Conservation (phyloP, 495 filamentous ascomycete genomes). For the Hyaloscypha hepaticicola region DNA sequence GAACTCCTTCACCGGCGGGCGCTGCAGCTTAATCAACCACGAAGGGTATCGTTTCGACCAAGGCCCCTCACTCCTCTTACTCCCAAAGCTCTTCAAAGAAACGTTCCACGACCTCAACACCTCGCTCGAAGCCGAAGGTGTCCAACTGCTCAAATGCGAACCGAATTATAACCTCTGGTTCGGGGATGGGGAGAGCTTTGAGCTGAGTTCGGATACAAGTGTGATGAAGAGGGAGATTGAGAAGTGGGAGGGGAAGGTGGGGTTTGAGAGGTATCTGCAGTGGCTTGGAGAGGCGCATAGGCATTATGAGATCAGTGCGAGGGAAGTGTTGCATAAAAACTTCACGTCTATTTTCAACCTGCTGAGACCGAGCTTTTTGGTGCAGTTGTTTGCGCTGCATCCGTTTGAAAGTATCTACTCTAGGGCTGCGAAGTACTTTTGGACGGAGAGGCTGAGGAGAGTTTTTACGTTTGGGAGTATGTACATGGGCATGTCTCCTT, state of each 20-base stretch:
- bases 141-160: slow-evolving; percentile 63
- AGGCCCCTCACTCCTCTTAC: slow-evolving; percentile 66
- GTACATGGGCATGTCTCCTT: slow-evolving; percentile 77
- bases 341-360: slow-evolving; percentile 57
- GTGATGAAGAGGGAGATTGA: slow-evolving; percentile 67
- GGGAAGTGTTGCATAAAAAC: slow-evolving; percentile 60
- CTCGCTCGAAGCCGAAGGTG: slow-evolving; percentile 54
- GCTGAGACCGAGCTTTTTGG: slow-evolving; percentile 49
- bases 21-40: slow-evolving; percentile 58
- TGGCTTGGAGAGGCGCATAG: slow-evolving; percentile 61
- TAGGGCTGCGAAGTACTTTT: slow-evolving; percentile 60
- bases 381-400: slow-evolving; percentile 54
- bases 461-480: slow-evolving; percentile 74
- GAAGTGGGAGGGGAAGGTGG: slow-evolving; percentile 61
- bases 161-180: slow-evolving; percentile 72
- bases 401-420: slow-evolving; percentile 64
- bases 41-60: slow-evolving; percentile 67
- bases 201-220: slow-evolving; percentile 57
- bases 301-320: slow-evolving; percentile 63
- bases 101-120: slow-evolving; percentile 64
- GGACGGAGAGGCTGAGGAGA: slow-evolving; percentile 60
- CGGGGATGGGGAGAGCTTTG: slow-evolving; percentile 56
- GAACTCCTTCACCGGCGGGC: slow-evolving; percentile 63
- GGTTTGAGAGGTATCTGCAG: slow-evolving; percentile 58
- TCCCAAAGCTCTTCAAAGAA: slow-evolving; percentile 63